A percentile compares a stretch with the other conserved stretches of the same genome.
phyloP scores from a whole-genome alignment of 345 rosid species.

The Dovyalis caffra region DNA sequence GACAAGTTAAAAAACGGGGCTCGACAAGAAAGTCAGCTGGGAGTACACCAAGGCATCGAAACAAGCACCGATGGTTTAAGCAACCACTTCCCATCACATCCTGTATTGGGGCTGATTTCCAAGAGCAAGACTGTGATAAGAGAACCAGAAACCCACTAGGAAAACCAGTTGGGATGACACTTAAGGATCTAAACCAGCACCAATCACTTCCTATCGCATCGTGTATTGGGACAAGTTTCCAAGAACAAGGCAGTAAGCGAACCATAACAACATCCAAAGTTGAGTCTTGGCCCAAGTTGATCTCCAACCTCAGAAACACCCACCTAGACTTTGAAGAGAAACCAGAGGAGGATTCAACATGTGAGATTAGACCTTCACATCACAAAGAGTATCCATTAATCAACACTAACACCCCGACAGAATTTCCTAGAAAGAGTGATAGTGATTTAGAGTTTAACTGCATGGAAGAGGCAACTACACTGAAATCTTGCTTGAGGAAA shows the following conservation, averaged over 20 bases:
- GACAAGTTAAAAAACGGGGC: not conserved
- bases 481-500: slow-evolving; percentile 44
- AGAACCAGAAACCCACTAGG: not conserved
- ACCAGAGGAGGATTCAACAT: not conserved
- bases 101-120: not conserved
- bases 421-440: slow-evolving; percentile 2
- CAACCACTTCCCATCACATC: slow-evolving; percentile 5
- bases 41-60: slow-evolving; percentile 20
- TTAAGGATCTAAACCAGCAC: slow-evolving; percentile 17
- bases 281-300: slow-evolving; percentile 22
- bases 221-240: slow-evolving; percentile 2
- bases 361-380: not conserved
- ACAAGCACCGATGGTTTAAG: slow-evolving; percentile 1
- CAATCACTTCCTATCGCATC: slow-evolving; percentile 9
- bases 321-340: slow-evolving; percentile 15
- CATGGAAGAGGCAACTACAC: slow-evolving; percentile 5
- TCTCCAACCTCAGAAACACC: slow-evolving; percentile 1
- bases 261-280: slow-evolving; percentile 5
- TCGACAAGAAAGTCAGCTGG: not conserved
- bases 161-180: slow-evolving; percentile 19
- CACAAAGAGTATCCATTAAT: not conserved
- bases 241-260: slow-evolving; percentile 5
- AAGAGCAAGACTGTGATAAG: not conserved
- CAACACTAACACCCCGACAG: not conserved
- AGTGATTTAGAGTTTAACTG: slow-evolving; percentile 1